Percentiles rank a stretch among this genome's conserved stretches.
These are phyloP conservation scores for Aureobasidium sp. DNA, from an alignment of 2,329 filamentous ascomycete species.

Conservation along the genomic window DNA sequence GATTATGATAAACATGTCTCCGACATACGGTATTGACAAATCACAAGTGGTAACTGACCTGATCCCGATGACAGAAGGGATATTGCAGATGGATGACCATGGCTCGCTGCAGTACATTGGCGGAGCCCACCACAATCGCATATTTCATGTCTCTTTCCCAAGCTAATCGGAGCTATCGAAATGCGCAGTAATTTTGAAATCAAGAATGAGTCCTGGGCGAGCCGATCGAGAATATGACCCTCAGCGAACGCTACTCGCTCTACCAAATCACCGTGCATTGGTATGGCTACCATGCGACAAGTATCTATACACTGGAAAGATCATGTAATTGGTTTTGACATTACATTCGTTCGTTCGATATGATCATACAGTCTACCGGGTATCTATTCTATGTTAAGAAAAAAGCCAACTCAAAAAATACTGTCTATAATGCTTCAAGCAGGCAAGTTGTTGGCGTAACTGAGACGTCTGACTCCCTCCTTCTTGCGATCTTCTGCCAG, in stretches of 20 bases:
- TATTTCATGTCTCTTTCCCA: too few relatives aligned
- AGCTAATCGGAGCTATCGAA: too few relatives aligned
- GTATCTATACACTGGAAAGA: background rate
- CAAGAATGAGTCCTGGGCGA: too few relatives aligned
- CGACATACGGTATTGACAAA: background rate
- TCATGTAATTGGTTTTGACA: background rate
- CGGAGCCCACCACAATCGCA: too few relatives aligned
- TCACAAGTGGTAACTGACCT: background rate
- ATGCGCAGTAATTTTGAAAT: too few relatives aligned
- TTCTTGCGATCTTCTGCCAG: slow-evolving; percentile 27
- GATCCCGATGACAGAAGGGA: background rate
- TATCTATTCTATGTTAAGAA: background rate
- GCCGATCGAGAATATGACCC: too few relatives aligned
- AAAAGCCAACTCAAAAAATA: background rate
- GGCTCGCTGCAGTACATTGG: too few relatives aligned
- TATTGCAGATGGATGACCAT: too few relatives aligned
- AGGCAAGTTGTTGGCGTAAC: slow-evolving; percentile 12
- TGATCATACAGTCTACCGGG: background rate
- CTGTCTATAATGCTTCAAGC: background rate
- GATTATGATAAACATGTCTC: background rate
- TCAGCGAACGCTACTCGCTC: too few relatives aligned
- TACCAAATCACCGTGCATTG: too few relatives aligned
- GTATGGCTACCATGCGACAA: too few relatives aligned
- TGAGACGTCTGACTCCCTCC: slow-evolving; percentile 19
- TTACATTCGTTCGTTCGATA: background rate